Conservation (phyloP, 2,329 filamentous ascomycete species). For the Fusarium paranaense region DNA sequence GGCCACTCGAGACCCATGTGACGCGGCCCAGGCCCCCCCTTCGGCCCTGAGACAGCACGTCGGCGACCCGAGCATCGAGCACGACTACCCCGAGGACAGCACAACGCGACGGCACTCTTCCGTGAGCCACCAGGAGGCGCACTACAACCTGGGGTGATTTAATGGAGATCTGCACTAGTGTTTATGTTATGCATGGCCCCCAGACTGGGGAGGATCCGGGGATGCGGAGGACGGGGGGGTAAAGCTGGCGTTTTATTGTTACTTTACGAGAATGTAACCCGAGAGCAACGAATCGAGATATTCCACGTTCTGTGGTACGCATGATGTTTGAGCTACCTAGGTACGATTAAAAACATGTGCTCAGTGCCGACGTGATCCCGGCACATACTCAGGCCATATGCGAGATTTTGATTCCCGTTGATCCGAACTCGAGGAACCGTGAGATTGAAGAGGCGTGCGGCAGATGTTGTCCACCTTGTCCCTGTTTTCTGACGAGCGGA, state of each 20-base stretch:
- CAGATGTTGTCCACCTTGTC: conserved; percentile 1
- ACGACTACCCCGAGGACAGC: conserved; percentile 47
- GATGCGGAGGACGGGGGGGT: neutral
- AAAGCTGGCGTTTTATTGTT: neutral
- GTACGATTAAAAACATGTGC: neutral
- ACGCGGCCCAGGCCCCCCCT: conserved; percentile 44
- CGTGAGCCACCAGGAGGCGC: conserved; percentile 48
- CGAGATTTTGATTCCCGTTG: neutral
- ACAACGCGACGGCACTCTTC: conserved; percentile 43
- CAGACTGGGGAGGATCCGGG: neutral
- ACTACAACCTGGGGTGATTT: conserved; percentile 34
- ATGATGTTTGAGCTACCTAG: neutral
- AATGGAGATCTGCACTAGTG: neutral
- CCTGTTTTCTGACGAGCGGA: neutral
- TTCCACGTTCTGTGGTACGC: neutral
- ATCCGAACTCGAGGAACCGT: conserved; percentile 1
- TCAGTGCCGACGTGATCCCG: neutral
- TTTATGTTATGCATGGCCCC: neutral
- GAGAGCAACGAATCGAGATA: neutral
- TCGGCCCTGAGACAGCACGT: conserved; percentile 41
- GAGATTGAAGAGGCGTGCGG: neutral
- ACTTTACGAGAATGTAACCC: conserved; percentile 4
- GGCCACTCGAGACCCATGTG: neutral
- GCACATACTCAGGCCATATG: neutral
- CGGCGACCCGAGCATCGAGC: conserved; percentile 45